phyloP scores from a whole-genome alignment of 192 early-diverging fungal species.

The Martensiomyces pterosporus region DNA sequence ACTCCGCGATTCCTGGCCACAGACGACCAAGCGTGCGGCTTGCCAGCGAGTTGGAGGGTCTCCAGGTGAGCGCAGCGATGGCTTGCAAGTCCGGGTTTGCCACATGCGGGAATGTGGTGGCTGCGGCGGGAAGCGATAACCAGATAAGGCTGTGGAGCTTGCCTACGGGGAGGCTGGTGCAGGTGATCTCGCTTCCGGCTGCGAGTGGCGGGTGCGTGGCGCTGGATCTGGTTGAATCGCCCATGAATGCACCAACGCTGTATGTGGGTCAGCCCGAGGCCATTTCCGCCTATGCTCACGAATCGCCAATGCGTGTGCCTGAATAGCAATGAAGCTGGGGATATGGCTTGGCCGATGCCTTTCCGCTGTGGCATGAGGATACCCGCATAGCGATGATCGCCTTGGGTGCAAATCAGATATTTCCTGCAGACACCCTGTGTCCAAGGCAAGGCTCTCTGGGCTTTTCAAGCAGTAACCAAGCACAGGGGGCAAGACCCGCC shows the following conservation, averaged over 20 bases:
- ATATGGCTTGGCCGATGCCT: not conserved
- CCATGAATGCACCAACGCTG: slow-evolving; percentile 4
- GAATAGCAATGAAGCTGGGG: not conserved
- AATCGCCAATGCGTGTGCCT: too few species aligned
- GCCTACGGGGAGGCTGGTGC: slow-evolving; percentile 14
- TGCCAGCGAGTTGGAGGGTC: not conserved
- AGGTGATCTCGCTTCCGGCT: slow-evolving; percentile 5
- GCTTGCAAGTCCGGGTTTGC: slow-evolving; percentile 25
- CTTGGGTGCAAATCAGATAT: too few species aligned
- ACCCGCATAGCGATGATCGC: too few species aligned
- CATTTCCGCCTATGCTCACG: not conserved
- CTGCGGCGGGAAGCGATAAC: slow-evolving; percentile 26
- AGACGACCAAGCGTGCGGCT: not conserved
- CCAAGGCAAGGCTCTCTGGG: too few species aligned
- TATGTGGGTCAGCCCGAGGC: slow-evolving; percentile 4
- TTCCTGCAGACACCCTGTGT: too few species aligned
- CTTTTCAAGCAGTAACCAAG: too few species aligned
- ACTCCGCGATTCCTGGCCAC: not conserved
- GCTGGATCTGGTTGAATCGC: slow-evolving; percentile 10
- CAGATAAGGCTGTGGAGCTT: slow-evolving; percentile 29
- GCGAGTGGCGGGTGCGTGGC: slow-evolving; percentile 15
- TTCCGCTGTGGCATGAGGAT: too few species aligned
- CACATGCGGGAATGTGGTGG: slow-evolving; percentile 14
- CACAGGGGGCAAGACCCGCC: too few species aligned
- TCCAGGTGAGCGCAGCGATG: not conserved